Base-by-base conservation (phyloP, 2,329 filamentous ascomycete species). In the Clonostachys rosea region DNA sequence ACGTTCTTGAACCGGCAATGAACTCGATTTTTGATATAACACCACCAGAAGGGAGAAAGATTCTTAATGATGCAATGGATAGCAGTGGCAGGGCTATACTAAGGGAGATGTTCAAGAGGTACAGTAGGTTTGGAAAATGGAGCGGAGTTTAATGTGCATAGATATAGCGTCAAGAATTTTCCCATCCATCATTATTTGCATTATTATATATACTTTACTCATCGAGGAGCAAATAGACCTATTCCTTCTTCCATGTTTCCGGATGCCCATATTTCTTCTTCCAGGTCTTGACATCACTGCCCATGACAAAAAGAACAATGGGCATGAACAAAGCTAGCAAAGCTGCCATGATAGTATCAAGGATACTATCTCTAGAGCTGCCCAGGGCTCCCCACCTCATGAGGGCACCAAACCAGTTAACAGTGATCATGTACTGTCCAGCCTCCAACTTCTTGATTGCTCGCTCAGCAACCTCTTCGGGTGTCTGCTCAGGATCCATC, bases 391-490 rank as follows among this genome's bases (percentile, higher is more conserved):
- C 70, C 60, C 78, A 85, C 54, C 86, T 83, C 82, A 96, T 86
- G 49, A 89, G 58, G 47, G 79, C 67, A 2, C 87, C 89, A 42
- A 96, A 62, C 52, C 84, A 81, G 50, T 83, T 86, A 11, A 91
- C 88, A 0, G 89, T 86, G 41, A 96, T 79, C 58, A 89, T 76
- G 64, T 89, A 92, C 20, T 94, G 75, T 1, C 92, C 94, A 35
- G 70, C 81, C 65, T 97, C 91, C 41, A 99, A 69, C 0, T 87
- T 89, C 40, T 70, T 69, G 45, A 99, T 83, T 1, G 89, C 75
- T 9, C 73, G 73, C 5, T 69, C 66, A 2, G 94, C 94, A 13
- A 95, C 90, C 49, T 86, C 78, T 6, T 94, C 85, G 6, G 90
- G 87, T 1, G 79, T 85, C 65, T 95, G 87, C 42, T 83, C 76